Evolutionary conservation across 805 yeast species (phyloP), one percentile per base, ranked within the genome.

Genomic region (Metschnikowia aberdeeniae): DNA sequence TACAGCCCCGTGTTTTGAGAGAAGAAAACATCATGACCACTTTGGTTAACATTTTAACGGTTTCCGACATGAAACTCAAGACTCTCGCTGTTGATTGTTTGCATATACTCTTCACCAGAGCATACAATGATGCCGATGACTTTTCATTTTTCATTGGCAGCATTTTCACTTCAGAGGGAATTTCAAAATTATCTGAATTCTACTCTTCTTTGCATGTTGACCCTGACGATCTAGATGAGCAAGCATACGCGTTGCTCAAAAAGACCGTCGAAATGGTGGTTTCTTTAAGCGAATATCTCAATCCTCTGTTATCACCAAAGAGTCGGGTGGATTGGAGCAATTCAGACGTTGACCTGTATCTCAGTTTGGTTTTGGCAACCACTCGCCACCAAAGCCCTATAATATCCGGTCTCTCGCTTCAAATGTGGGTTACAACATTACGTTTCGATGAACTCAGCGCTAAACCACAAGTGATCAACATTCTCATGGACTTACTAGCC

Each of bases 191-290:
- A 40, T 66, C 78, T 29, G 76, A 73, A 37, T 86, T 88, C 27
- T 90, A 83, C 61, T 64, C 67, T 24, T 73, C 78, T 31, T 73
- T 86, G 42, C 79, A 80, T 51, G 61, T 82, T 3, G 79, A 80
- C 49, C 80, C 87, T 0, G 82, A 83, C 47, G 87, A 82, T 56
- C 74, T 89, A 19, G 90, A 86, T 57, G 97, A 89, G 55, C 78
- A 77, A 45, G 74, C 79, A 30, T 93, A 93, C 61, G 82, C 95
- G 1, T 76, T 92, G 46, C 67, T 87, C 50, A 93, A 93, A 62
- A 92, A 92, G 66, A 76, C 92, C 12, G 96, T 90, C 4, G 99
- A 93, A 60, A 86, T 92, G 88, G 80, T 90, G 29, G 95, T 93
- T 20, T 85, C 89, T 0, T 68, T 89, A 42, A 85, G 93, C 51